Evolutionary conservation across 2,329 filamentous ascomycete species (phyloP).

Genomic region (Hypocrella siamensis): DNA sequence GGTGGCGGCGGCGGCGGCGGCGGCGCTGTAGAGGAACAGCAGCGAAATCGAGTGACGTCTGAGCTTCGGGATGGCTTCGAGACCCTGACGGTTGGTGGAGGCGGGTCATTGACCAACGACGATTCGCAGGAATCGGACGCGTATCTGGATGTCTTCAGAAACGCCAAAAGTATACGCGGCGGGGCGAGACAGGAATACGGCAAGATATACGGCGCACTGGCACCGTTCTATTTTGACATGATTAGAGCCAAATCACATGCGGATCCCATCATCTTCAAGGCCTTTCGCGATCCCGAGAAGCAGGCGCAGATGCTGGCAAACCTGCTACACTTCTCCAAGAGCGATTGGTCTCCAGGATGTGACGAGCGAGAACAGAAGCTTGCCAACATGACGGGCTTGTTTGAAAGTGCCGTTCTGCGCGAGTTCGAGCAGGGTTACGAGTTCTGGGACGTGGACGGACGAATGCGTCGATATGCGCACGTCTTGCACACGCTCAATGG

Average conservation of each 20-base stretch:
- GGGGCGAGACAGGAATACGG: slow-evolving; percentile 81
- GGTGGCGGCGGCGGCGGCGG: slow-evolving; percentile 6
- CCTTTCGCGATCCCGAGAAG: slow-evolving; percentile 74
- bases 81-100: slow-evolving; percentile 43
- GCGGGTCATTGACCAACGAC: slow-evolving; percentile 1
- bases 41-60: slow-evolving; percentile 23
- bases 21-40: slow-evolving; percentile 55
- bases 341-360: slow-evolving; percentile 68
- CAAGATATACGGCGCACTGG: slow-evolving; percentile 75
- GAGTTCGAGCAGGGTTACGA: slow-evolving; percentile 93
- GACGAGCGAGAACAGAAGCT: slow-evolving; percentile 55
- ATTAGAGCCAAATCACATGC: slow-evolving; percentile 54
- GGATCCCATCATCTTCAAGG: slow-evolving; percentile 72
- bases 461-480: slow-evolving; percentile 79
- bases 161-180: slow-evolving; percentile 64
- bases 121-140: slow-evolving; percentile 41
- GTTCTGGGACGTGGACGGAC: slow-evolving; percentile 71
- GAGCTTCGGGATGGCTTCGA: slow-evolving; percentile 57
- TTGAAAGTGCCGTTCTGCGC: slow-evolving; percentile 76
- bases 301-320: slow-evolving; percentile 84
- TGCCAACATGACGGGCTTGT: slow-evolving; percentile 59
- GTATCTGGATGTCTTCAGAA: slow-evolving; percentile 53
- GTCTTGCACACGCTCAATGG: slow-evolving; percentile 74
- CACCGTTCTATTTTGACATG: slow-evolving; percentile 79
- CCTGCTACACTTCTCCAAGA: slow-evolving; percentile 59